phyloP scores from a whole-genome alignment of 257 asterid species.

The Solanum gandarillasii region DNA sequence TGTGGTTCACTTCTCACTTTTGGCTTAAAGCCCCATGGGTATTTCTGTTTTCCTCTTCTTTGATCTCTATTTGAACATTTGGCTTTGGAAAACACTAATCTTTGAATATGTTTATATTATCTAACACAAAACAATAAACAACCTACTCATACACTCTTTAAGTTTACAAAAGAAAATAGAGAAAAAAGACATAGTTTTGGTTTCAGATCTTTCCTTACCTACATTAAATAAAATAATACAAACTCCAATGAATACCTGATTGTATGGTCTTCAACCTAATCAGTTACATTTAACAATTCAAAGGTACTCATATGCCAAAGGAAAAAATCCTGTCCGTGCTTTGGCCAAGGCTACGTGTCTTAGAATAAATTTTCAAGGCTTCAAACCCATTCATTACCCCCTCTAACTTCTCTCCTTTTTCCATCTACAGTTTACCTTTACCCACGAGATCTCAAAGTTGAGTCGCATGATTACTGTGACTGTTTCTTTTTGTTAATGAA shows the following conservation, averaged over 20 bases:
- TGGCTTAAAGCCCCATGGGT: not conserved
- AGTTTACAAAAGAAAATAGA: not conserved
- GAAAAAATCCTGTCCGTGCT: not conserved
- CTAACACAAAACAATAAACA: not conserved
- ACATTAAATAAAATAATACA: not conserved
- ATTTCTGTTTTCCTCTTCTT: not conserved
- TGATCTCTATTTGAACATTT: not conserved
- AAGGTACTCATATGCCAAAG: not conserved
- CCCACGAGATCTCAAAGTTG: not conserved
- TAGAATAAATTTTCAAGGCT: not conserved
- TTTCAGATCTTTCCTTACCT: not conserved
- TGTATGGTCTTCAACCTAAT: not conserved
- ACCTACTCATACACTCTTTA: not conserved
- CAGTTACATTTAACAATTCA: not conserved
- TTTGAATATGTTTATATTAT: not conserved
- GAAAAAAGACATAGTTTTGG: not conserved
- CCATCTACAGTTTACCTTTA: not conserved
- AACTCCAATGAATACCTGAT: not conserved
- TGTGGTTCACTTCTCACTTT: not conserved
- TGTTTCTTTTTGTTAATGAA: not conserved
- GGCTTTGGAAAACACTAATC: not conserved
- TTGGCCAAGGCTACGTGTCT: not conserved
- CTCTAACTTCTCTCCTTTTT: not conserved
- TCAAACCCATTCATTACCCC: not conserved
- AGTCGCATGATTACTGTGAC: not conserved